Evolutionary conservation across 441 rosid genomes (phyloP).

Genomic region (Erodium moschatum): DNA sequence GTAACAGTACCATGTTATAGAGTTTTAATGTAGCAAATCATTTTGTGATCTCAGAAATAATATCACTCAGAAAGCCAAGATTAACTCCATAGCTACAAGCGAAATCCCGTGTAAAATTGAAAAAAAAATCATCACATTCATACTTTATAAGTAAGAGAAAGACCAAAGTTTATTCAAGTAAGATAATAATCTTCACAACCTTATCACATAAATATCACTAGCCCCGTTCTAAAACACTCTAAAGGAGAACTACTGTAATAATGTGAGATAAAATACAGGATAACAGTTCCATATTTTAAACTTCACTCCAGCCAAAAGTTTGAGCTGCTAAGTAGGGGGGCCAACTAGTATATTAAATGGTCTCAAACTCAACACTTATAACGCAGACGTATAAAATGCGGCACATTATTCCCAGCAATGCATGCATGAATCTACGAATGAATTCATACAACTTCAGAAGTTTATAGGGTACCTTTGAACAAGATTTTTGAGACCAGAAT

Average conservation of each 20-base stretch:
- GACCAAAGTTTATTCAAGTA: not conserved
- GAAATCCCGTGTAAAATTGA: not conserved
- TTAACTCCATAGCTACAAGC: not conserved
- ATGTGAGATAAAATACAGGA: not conserved
- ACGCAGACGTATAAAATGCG: not conserved
- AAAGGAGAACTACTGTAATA: not conserved
- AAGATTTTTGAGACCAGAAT: slow-evolving; percentile 58
- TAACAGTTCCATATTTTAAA: not conserved
- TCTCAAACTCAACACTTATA: too few species aligned
- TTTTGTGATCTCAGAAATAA: not conserved
- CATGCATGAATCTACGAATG: not conserved
- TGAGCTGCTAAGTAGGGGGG: too few species aligned
- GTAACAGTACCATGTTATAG: not conserved
- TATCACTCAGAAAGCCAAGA: not conserved
- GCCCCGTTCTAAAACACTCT: not conserved
- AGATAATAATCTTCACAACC: not conserved
- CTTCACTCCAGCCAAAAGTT: not conserved
- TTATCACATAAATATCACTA: not conserved
- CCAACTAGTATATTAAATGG: too few species aligned
- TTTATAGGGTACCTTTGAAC: slow-evolving; percentile 45
- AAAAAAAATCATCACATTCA: not conserved
- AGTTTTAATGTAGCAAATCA: not conserved
- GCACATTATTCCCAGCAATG: not conserved
- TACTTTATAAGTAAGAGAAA: not conserved
- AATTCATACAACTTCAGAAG: slow-evolving; percentile 6